A percentile compares a stretch with the other conserved stretches of the same genome.
Conservation (phyloP, 1,139 yeast species). For the Yamadazyma sp. region DNA sequence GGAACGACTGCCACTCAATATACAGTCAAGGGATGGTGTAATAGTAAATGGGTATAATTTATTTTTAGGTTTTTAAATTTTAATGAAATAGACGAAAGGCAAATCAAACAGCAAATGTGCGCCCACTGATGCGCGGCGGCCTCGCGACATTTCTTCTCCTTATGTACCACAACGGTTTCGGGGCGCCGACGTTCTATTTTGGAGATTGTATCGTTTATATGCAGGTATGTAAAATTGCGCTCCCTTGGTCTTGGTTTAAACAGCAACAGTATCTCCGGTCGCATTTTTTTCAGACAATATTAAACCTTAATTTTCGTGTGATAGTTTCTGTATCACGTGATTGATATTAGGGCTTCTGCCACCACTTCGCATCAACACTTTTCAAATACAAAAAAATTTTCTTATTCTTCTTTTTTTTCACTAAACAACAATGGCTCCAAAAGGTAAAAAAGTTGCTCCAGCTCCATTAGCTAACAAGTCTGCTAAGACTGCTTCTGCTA, state of each 20-base stretch:
- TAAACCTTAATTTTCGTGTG: not conserved
- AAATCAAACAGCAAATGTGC: not conserved
- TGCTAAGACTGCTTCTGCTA: conserved; percentile 20
- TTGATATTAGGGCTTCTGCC: conserved; percentile 6
- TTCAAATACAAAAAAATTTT: conserved; percentile 9
- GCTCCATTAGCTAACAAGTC: conserved; percentile 50
- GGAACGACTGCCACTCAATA: conserved; percentile 45
- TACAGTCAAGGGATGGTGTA: conserved; percentile 56
- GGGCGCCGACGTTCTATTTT: not conserved
- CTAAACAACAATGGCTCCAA: conserved; percentile 42
- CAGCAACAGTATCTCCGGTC: too few relatives aligned
- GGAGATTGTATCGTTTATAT: not conserved
- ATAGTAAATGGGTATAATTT: conserved; percentile 39
- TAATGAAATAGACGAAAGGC: conserved; percentile 1
- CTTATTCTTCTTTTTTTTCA: not conserved
- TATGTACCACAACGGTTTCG: not conserved
- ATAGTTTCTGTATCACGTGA: conserved; percentile 11
- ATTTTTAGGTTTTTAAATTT: not conserved
- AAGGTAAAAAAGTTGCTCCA: conserved; percentile 55
- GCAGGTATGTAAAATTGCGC: too few relatives aligned
- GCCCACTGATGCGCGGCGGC: conserved; percentile 8
- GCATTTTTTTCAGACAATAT: too few relatives aligned
- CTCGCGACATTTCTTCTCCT: too few relatives aligned
- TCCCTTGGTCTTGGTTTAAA: too few relatives aligned
- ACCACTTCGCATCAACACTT: conserved; percentile 1